Conservation (phyloP, 495 filamentous ascomycete species). For the Trichoderma gamsii region DNA sequence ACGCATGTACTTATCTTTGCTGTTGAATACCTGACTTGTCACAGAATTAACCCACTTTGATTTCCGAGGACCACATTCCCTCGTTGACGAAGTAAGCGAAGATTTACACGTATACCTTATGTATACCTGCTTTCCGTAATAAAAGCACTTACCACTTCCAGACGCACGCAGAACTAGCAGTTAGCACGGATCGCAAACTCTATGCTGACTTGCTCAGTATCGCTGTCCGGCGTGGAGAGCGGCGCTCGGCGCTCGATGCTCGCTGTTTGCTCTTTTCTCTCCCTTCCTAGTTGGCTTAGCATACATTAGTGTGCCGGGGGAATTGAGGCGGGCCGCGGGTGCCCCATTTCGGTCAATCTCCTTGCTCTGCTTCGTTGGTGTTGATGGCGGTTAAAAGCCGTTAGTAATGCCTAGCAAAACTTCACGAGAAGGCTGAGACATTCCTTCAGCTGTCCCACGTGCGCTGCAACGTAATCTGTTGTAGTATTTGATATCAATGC, state of each 20-base stretch:
- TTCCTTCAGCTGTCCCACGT: not conserved
- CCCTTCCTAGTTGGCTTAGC: not conserved
- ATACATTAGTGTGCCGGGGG: not conserved
- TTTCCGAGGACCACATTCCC: too few species aligned
- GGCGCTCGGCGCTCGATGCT: constrained; percentile 4
- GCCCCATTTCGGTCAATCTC: not conserved
- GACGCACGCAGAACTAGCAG: not conserved
- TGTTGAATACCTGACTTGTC: too few species aligned
- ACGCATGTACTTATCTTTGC: not conserved
- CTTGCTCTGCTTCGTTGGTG: not conserved
- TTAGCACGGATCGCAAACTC: not conserved
- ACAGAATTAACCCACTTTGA: too few species aligned
- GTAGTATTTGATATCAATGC: not conserved
- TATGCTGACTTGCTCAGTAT: not conserved
- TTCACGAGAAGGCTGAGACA: not conserved
- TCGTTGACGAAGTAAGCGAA: too few species aligned
- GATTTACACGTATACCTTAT: too few species aligned
- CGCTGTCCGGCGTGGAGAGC: not conserved
- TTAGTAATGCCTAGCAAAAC: not conserved
- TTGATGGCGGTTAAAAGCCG: not conserved
- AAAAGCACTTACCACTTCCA: not conserved
- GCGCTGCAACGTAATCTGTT: not conserved
- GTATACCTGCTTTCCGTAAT: not conserved
- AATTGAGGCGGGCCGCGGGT: not conserved
- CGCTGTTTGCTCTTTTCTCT: not conserved